A percentile compares a stretch with the other conserved stretches of the same genome.
phyloP scores from a whole-genome alignment of 495 filamentous ascomycete species.

The Darksidea phi region DNA sequence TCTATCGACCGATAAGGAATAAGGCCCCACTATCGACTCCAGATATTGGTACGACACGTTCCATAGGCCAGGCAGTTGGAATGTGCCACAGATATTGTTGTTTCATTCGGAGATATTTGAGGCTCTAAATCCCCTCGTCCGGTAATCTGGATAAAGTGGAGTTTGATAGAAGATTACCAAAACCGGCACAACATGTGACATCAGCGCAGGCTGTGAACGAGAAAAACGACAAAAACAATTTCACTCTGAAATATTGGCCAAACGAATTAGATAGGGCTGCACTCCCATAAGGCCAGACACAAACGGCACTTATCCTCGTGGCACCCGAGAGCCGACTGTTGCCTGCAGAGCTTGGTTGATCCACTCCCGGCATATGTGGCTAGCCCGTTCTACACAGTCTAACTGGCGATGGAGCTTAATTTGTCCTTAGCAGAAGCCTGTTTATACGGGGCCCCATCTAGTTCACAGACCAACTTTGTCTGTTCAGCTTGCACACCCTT shows the following conservation, averaged over 20 bases:
- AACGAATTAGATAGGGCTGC: constrained; percentile 17
- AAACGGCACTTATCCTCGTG: constrained; percentile 36
- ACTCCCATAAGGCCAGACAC: constrained; percentile 1
- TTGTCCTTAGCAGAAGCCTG: not conserved
- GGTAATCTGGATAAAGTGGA: not conserved
- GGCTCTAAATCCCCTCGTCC: constrained; percentile 8
- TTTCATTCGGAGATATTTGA: not conserved
- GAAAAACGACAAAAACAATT: constrained; percentile 34
- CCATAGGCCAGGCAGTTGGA: not conserved
- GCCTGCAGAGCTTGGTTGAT: constrained; percentile 8
- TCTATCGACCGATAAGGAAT: not conserved
- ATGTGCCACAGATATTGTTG: not conserved
- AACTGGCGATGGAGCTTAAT: constrained; percentile 16
- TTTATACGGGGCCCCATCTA: not conserved
- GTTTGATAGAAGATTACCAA: not conserved
- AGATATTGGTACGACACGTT: not conserved
- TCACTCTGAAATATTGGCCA: constrained; percentile 39
- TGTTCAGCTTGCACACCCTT: not conserved
- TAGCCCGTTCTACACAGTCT: constrained; percentile 10
- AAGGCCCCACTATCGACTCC: not conserved
- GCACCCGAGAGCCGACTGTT: constrained; percentile 13
- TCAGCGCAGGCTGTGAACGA: not conserved
- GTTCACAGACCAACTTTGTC: not conserved
- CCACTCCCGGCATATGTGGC: constrained; percentile 24
- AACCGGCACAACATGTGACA: too few relatives aligned